Evolutionary conservation across 164 flowering plant species (phyloP).

Genomic region (Magnolia sinica): DNA sequence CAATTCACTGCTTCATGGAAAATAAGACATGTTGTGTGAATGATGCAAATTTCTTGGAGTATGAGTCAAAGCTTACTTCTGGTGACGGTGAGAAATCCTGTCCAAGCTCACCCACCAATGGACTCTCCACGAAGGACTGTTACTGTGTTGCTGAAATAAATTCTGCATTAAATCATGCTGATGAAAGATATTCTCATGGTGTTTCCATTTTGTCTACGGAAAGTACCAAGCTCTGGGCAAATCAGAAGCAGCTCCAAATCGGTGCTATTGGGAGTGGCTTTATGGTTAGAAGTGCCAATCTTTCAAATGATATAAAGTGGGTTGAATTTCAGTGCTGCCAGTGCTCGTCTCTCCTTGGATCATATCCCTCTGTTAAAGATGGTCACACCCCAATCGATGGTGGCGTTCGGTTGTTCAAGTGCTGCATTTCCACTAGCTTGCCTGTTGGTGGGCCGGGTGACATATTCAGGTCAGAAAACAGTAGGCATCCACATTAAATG

Average conservation of each 20-base stretch:
- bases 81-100: background rate
- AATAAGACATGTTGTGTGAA: background rate
- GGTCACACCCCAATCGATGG: conserved; percentile 53
- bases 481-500: background rate
- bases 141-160: conserved; percentile 26
- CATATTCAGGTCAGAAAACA: conserved; percentile 54
- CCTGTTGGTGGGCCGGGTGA: conserved; percentile 44
- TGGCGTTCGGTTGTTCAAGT: conserved; percentile 77
- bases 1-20: background rate
- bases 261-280: conserved; percentile 78
- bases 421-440: conserved; percentile 61
- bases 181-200: conserved; percentile 23
- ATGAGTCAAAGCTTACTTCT: background rate
- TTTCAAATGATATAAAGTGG: conserved; percentile 71
- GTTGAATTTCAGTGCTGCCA: conserved; percentile 50
- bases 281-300: conserved; percentile 55
- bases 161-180: conserved; percentile 8
- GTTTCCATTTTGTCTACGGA: conserved; percentile 17
- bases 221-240: conserved; percentile 25
- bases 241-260: conserved; percentile 50
- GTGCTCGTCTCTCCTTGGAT: conserved; percentile 74
- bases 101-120: conserved; percentile 13
- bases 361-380: conserved; percentile 47
- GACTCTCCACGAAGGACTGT: conserved; percentile 1
- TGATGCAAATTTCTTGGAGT: background rate